Percentiles rank a stretch among this genome's conserved stretches.
Conservation (phyloP, 1,284 basidiomycete genomes). For the Abortiporus biennis region DNA sequence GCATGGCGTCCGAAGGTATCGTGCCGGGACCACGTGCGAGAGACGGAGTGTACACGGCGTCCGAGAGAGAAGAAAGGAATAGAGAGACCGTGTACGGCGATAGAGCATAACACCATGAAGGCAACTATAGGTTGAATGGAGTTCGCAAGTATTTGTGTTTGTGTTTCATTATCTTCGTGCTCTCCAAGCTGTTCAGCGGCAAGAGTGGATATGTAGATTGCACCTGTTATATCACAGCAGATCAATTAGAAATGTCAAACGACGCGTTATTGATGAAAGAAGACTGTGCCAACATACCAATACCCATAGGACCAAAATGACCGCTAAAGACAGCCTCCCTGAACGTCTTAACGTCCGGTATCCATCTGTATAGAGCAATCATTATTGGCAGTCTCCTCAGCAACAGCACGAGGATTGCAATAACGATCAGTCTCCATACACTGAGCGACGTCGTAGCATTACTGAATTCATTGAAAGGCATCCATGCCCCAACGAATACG, state of each 20-base stretch:
- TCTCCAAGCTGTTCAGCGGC: constrained; percentile 69
- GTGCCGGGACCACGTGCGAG: constrained; percentile 79
- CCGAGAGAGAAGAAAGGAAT: constrained; percentile 92
- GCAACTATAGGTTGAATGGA: constrained; percentile 87
- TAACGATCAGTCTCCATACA: constrained; percentile 79
- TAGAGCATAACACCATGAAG: constrained; percentile 88
- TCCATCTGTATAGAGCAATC: constrained; percentile 80
- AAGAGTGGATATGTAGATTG: constrained; percentile 88
- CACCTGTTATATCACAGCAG: constrained; percentile 37
- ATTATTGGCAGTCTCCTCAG: constrained; percentile 82
- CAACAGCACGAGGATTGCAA: constrained; percentile 74
- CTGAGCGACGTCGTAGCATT: constrained; percentile 62
- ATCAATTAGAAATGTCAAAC: constrained; percentile 1
- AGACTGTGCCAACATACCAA: constrained; percentile 41
- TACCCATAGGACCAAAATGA: constrained; percentile 92
- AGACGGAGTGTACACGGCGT: constrained; percentile 82
- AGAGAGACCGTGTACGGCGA: constrained; percentile 84
- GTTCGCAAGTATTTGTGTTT: constrained; percentile 62
- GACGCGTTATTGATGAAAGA: neutral
- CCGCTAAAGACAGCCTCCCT: constrained; percentile 84
- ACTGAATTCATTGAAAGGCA: constrained; percentile 80
- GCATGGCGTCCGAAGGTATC: constrained; percentile 40
- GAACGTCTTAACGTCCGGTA: constrained; percentile 91
- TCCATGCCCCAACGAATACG: constrained; percentile 92
- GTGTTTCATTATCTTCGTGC: constrained; percentile 44